phyloP scores from a whole-genome alignment of 257 asterid species.

The Ophiorrhiza pumila region DNA sequence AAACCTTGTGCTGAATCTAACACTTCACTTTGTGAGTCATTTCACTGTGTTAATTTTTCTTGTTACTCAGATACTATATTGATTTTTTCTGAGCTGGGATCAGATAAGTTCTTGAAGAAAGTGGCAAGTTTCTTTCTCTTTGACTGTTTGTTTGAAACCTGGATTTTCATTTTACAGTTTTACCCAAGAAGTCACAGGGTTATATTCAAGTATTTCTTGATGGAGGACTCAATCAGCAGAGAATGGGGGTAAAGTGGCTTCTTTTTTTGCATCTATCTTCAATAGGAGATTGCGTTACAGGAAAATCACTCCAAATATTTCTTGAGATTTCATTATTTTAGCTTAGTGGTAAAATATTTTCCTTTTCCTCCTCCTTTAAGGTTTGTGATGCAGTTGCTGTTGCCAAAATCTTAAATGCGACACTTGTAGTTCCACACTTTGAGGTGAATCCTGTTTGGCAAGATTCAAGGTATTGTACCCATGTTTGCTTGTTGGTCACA shows the following conservation, averaged over 20 bases:
- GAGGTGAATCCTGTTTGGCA: constrained; percentile 52
- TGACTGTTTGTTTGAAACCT: constrained; percentile 1
- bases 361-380: constrained; percentile 15
- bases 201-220: constrained; percentile 48
- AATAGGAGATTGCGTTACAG: neutral
- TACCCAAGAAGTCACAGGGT: constrained; percentile 24
- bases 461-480: constrained; percentile 34
- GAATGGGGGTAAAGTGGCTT: constrained; percentile 46
- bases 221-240: constrained; percentile 52
- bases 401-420: constrained; percentile 47
- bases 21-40: constrained; percentile 24
- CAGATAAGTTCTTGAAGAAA: neutral
- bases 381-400: constrained; percentile 53
- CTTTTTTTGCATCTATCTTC: neutral
- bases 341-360: neutral
- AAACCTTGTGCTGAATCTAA: constrained; percentile 26
- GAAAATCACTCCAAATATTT: neutral
- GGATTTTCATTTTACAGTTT: constrained; percentile 19
- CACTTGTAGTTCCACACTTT: constrained; percentile 42
- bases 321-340: neutral
- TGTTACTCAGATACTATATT: too few relatives aligned
- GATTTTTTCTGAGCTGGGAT: neutral
- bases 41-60: constrained; percentile 1
- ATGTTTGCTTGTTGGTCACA: constrained; percentile 1
- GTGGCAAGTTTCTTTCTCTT: neutral